A percentile compares a stretch with the other conserved stretches of the same genome.
phyloP scores from a whole-genome alignment of 2,329 filamentous ascomycete species.

The Fusarium chlamydosporum region DNA sequence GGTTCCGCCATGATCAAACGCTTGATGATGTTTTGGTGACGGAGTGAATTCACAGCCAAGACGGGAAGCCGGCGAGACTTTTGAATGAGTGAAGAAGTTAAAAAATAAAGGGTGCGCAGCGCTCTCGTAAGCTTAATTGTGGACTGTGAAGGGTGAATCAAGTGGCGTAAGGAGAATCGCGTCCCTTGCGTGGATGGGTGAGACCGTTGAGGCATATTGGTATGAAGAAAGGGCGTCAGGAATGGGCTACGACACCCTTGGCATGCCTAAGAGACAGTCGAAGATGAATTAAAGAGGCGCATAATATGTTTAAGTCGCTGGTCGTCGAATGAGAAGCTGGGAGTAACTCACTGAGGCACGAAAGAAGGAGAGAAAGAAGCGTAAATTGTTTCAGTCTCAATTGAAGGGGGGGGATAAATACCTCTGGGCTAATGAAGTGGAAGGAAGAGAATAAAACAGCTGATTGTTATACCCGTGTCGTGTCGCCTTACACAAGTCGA shows the following conservation, averaged over 20 bases:
- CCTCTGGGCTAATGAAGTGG: not conserved
- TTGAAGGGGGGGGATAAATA: not conserved
- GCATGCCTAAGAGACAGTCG: not conserved
- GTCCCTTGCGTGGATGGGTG: conserved; percentile 17
- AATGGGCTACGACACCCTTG: conserved; percentile 6
- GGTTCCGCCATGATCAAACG: conserved; percentile 32
- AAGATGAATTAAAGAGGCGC: not conserved
- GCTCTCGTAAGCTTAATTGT: not conserved
- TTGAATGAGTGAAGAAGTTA: not conserved
- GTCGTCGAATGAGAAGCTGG: not conserved
- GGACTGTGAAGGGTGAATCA: conserved; percentile 4
- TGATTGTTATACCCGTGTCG: not conserved
- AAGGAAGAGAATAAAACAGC: not conserved
- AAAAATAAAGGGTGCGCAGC: not conserved
- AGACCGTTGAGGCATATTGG: conserved; percentile 19
- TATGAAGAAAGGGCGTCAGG: conserved; percentile 3
- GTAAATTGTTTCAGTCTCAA: not conserved
- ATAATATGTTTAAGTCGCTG: not conserved
- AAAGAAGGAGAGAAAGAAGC: not conserved
- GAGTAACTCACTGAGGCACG: not conserved
- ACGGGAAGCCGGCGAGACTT: not conserved
- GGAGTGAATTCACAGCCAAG: not conserved
- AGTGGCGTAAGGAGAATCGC: conserved; percentile 5
- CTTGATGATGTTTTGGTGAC: conserved; percentile 1
- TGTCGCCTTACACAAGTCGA: not conserved